Conservation (phyloP, 441 rosid species). For the Gossypium armourianum region DNA sequence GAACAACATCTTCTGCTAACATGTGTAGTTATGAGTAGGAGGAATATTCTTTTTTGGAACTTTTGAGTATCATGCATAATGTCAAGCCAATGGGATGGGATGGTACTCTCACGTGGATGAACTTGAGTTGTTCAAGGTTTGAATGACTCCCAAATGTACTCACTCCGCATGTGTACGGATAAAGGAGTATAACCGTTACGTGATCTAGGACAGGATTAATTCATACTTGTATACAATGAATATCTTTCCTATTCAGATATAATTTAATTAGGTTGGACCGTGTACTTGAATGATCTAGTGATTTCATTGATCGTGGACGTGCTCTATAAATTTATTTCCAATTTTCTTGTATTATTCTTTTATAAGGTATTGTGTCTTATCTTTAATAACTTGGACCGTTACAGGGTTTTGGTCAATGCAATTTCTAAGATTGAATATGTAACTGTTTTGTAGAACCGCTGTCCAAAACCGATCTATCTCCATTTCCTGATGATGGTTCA, state of each 20-base stretch:
- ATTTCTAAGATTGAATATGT: constrained; percentile 16
- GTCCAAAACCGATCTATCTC: constrained; percentile 36
- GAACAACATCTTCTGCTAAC: not conserved
- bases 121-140: not conserved
- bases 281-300: not conserved
- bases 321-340: not conserved
- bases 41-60: not conserved
- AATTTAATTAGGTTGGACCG: not conserved
- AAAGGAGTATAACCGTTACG: not conserved
- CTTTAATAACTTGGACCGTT: not conserved
- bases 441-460: constrained; percentile 58
- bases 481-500: constrained; percentile 33
- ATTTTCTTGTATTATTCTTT: not conserved
- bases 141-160: not conserved
- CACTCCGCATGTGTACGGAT: not conserved
- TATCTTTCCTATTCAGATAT: not conserved
- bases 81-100: not conserved
- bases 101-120: not conserved
- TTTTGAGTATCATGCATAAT: not conserved
- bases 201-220: not conserved
- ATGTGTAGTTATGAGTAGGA: not conserved
- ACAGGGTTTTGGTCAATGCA: not conserved
- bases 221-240: not conserved
- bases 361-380: not conserved
- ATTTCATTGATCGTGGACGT: not conserved